These are phyloP conservation scores for Kalmusia sp. DNA, from an alignment of 2,329 filamentous ascomycete species.

Conservation along the genomic window DNA sequence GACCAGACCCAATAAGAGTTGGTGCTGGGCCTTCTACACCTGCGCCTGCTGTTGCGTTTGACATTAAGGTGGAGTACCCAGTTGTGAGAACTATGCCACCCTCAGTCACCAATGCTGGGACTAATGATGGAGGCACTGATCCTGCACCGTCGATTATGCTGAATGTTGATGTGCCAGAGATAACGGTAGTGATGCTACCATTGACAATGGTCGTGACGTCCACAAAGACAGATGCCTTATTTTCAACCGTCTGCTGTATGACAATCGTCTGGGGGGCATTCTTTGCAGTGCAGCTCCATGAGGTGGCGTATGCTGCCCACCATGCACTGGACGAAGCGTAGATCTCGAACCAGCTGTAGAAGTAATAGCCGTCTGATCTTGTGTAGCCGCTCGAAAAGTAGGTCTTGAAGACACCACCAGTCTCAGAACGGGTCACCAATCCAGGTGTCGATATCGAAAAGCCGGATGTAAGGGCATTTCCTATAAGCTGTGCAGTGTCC, in stretches of 20 bases:
- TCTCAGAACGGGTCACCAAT: conserved; percentile 22
- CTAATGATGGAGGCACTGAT: conserved; percentile 23
- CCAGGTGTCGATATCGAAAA: conserved; percentile 32
- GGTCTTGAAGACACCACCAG: conserved; percentile 30
- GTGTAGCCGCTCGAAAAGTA: conserved; percentile 31
- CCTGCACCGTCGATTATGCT: conserved; percentile 21
- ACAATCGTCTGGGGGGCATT: conserved; percentile 30
- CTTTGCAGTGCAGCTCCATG: conserved; percentile 32
- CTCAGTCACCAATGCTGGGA: conserved; percentile 33
- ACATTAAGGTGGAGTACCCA: conserved; percentile 27
- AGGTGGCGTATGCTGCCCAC: conserved; percentile 31
- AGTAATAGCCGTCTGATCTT: conserved; percentile 24
- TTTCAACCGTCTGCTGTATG: conserved; percentile 18
- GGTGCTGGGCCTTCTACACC: conserved; percentile 14
- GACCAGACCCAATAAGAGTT: not conserved
- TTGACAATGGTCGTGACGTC: conserved; percentile 33
- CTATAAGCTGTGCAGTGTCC: conserved; percentile 28
- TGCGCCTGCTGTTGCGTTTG: conserved; percentile 21
- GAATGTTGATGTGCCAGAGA: conserved; percentile 28
- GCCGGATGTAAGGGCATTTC: conserved; percentile 26
- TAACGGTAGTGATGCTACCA: conserved; percentile 28
- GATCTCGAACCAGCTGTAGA: conserved; percentile 30
- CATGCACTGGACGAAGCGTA: conserved; percentile 37
- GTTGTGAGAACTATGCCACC: conserved; percentile 28
- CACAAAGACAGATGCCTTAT: conserved; percentile 14